Evolutionary conservation across 371 early-diverging fungal genomes (phyloP).

Genomic region (Circinella minor): DNA sequence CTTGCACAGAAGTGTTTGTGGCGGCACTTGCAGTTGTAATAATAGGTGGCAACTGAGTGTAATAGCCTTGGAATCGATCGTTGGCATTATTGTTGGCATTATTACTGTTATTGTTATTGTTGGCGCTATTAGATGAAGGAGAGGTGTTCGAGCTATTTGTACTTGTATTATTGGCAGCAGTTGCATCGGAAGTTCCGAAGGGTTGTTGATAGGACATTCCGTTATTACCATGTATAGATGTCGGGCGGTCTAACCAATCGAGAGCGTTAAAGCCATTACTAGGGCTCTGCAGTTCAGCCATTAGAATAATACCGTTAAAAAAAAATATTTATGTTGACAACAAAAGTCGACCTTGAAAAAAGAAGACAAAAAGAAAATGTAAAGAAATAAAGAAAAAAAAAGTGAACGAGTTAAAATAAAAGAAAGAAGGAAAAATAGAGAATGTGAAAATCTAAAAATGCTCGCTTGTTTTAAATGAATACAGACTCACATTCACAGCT

Average conservation of each 20-base stretch:
- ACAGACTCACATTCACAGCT: not conserved
- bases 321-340: conserved; percentile 3
- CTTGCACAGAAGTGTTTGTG: conserved; percentile 4
- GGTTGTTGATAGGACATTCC: conserved; percentile 5
- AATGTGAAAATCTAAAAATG: conserved; percentile 8
- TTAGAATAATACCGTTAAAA: no score
- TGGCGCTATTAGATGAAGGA: no score
- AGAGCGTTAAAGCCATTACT: conserved; percentile 18
- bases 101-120: not conserved
- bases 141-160: not conserved
- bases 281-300: conserved; percentile 22
- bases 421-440: conserved; percentile 11
- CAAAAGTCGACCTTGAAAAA: not conserved
- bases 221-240: conserved; percentile 11
- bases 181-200: conserved; percentile 14
- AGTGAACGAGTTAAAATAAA: no score
- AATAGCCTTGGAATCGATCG: conserved; percentile 19
- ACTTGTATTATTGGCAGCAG: conserved; percentile 1
- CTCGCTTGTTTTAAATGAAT: conserved; percentile 21
- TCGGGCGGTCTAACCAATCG: conserved; percentile 18
- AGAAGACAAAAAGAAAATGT: not conserved
- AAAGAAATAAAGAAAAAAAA: not conserved
- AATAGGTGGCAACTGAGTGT: conserved; percentile 27
- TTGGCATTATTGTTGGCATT: not conserved
- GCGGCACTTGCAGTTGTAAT: conserved; percentile 10